Conservation (phyloP, 192 early-diverging fungal species). For the Coemansia sp. region DNA sequence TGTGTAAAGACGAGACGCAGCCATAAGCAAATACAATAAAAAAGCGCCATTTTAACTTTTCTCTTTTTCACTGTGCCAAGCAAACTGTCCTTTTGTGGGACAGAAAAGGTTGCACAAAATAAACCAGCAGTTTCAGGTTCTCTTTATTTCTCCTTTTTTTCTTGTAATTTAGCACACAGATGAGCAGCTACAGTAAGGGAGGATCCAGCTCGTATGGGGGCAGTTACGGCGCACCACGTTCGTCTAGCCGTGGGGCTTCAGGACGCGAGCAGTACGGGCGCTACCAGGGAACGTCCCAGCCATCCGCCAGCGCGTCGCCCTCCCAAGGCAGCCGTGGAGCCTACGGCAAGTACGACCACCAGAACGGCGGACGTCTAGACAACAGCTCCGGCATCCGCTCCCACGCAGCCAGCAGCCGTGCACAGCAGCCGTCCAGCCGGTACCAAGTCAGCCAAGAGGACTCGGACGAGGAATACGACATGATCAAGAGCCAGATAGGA, state of each 20-base stretch:
- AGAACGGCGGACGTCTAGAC: background rate
- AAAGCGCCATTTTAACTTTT: no score
- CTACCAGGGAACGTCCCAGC: background rate
- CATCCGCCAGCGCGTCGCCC: background rate
- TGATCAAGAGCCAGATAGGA: slow-evolving; percentile 62
- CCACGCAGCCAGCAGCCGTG: slow-evolving; percentile 26
- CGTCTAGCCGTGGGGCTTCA: slow-evolving; percentile 2
- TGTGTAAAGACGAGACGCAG: slow-evolving; percentile 14
- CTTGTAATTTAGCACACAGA: slow-evolving; percentile 20
- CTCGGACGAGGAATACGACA: slow-evolving; percentile 62
- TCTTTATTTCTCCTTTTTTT: slow-evolving; percentile 3
- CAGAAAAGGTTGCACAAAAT: slow-evolving; percentile 4
- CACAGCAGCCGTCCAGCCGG: slow-evolving; percentile 8
- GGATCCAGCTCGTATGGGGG: slow-evolving; percentile 8
- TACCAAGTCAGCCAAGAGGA: slow-evolving; percentile 16
- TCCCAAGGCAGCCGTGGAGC: slow-evolving; percentile 1
- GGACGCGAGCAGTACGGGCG: slow-evolving; percentile 5
- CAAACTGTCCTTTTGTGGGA: background rate
- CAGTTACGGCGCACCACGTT: slow-evolving; percentile 1
- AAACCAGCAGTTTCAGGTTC: background rate
- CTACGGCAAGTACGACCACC: background rate
- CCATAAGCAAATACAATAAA: no score
- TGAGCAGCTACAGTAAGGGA: slow-evolving; percentile 40
- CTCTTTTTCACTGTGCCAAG: no score
- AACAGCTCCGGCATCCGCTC: slow-evolving; percentile 24